Base-by-base conservation (phyloP, 1,284 basidiomycete species). In the Porogramme epimiltina region DNA sequence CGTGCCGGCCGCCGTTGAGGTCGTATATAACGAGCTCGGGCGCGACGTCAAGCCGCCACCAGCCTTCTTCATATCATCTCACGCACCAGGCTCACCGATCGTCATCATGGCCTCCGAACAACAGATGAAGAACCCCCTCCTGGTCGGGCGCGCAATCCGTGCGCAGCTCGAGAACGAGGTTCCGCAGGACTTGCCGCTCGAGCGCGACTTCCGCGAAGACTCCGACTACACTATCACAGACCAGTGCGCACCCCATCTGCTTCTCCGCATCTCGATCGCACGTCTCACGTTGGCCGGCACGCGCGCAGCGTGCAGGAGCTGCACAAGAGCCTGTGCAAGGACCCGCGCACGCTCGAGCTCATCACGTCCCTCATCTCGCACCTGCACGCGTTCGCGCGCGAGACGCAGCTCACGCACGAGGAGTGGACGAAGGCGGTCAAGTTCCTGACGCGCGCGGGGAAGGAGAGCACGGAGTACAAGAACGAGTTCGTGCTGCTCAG, bases 401-500 rank as follows among this genome's bases (percentile, higher is more conserved):
- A 74, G 54, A 70, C 68, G n/a, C 58, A 61, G 46, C 68, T 71
- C 34, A 70, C 69, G 34, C 71, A 73, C 47, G 64, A 62, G 3
- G 74, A 76, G 50, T 76, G 74, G 74, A 60, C 66, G 25, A 59
- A 60, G 18, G 67, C 69, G 4, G 62, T 73, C 49, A 59, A 66
- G 53, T 70, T 71, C 57, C 62, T 73, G 26, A 71, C 70, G 23
- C 65, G 66, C 26, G 67, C 65, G 28, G 70, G 70, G 24, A 70
- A 70, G 62, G 70, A 71, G 66, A 72, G 69, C 62, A 69, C 71
- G 20, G 65, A 67, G 16, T 69, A 66, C 59, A 70, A 70, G 64
- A 71, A 72, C 62, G 73, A 75, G 66, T 73, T 75, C 49, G 69
- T 74, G 42, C 63, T 75, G n/a, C 62, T 75, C 25, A 74, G 72